Evolutionary conservation across 176 grass and related monocot genomes (phyloP).

Genomic region (Rhipidocladum racemiflorum): DNA sequence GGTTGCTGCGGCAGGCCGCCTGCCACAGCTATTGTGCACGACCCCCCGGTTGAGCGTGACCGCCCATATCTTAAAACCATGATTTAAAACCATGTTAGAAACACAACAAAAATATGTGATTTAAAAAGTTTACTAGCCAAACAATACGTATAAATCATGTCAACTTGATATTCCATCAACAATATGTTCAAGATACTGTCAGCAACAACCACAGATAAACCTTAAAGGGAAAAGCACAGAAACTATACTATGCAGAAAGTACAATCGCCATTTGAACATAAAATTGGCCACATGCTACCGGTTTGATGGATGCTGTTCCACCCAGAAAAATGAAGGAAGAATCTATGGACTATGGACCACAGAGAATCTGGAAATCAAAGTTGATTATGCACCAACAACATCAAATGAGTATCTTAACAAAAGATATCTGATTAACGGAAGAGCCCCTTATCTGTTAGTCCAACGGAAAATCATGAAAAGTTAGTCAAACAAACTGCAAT

Average conservation of each 20-base stretch:
- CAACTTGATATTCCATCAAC: neutral
- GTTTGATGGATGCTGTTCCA: neutral
- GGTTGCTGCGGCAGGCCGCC: too few species aligned
- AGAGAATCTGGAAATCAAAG: neutral
- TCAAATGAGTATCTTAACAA: neutral
- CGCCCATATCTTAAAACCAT: too few species aligned
- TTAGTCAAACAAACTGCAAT: neutral
- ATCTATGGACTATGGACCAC: conserved; percentile 5
- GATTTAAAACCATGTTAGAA: too few species aligned
- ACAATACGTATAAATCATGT: neutral
- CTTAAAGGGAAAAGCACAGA: neutral
- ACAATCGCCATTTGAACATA: neutral
- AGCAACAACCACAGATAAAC: conserved; percentile 1
- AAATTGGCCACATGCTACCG: conserved; percentile 16
- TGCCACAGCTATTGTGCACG: too few species aligned
- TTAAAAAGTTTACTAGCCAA: neutral
- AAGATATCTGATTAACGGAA: neutral
- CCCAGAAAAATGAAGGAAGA: neutral
- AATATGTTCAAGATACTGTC: neutral
- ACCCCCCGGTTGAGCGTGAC: too few species aligned
- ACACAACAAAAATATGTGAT: too few species aligned
- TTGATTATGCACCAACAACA: neutral
- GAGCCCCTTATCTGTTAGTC: neutral
- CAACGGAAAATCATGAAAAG: neutral
- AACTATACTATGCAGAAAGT: neutral